A percentile compares a stretch with the other conserved stretches of the same genome.
Conservation (phyloP, 208 protist species). For the Trypanosoma brucei region DNA sequence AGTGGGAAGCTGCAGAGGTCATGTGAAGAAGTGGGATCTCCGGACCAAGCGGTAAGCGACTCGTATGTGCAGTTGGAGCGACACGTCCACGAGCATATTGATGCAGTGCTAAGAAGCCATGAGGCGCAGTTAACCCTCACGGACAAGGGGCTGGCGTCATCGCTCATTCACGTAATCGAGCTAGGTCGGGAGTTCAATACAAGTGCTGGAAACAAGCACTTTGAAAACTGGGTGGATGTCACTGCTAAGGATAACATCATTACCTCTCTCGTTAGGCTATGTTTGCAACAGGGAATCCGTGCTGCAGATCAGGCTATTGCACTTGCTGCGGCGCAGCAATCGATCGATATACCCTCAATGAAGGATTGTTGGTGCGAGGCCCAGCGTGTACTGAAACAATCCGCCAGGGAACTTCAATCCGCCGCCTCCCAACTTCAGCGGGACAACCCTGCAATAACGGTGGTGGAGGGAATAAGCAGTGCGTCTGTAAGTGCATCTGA, state of each 20-base stretch:
- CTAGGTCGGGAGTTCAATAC: constrained; percentile 4
- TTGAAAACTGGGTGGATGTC: background rate
- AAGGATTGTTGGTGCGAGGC: constrained; percentile 17
- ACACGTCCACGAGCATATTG: constrained; percentile 25
- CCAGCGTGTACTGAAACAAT: constrained; percentile 18
- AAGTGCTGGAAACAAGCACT: constrained; percentile 4
- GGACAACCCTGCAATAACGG: background rate
- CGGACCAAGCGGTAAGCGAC: background rate
- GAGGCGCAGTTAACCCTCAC: constrained; percentile 12
- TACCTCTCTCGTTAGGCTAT: constrained; percentile 34
- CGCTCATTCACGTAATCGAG: constrained; percentile 27
- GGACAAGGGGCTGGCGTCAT: constrained; percentile 20
- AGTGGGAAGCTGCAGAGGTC: background rate
- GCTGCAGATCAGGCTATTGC: constrained; percentile 25
- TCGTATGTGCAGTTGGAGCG: constrained; percentile 15
- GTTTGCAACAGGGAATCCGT: constrained; percentile 31
- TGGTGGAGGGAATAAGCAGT: background rate
- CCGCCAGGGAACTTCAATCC: constrained; percentile 19
- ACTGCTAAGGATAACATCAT: constrained; percentile 20
- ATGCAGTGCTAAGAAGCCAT: constrained; percentile 26
- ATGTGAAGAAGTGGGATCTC: background rate
- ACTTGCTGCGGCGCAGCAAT: constrained; percentile 13
- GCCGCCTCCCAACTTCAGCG: background rate
- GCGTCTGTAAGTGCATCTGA: background rate
- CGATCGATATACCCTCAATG: constrained; percentile 6